Percentiles rank a stretch among this genome's conserved stretches.
These are phyloP conservation scores for Penicillium pulvis DNA, from an alignment of 495 filamentous ascomycete genomes.

Conservation along the genomic window DNA sequence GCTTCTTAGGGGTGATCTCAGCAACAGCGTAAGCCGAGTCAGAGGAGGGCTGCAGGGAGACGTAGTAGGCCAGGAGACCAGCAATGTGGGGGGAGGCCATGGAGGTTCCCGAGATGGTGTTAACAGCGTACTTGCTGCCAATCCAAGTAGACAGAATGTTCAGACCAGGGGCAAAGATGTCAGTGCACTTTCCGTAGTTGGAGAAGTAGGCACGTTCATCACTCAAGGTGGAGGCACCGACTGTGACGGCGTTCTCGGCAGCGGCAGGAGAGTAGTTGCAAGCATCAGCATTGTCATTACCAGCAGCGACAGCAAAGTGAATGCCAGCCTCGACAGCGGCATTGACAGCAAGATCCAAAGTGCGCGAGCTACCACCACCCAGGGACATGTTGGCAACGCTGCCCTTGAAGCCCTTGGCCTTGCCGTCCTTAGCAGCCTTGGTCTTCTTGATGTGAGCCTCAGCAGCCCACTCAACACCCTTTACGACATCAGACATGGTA, in stretches of 20 bases:
- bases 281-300: conserved; percentile 97
- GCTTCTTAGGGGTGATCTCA: conserved; percentile 86
- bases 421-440: conserved; percentile 74
- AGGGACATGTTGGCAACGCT: conserved; percentile 99
- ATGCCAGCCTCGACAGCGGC: conserved; percentile 87
- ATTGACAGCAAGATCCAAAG: conserved; percentile 90
- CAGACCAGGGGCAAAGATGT: conserved; percentile 97
- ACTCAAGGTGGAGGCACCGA: conserved; percentile 88
- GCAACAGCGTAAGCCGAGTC: conserved; percentile 90
- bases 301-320: conserved; percentile 97
- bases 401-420: conserved; percentile 95
- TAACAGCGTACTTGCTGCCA: conserved; percentile 88
- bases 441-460: conserved; percentile 72
- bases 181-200: conserved; percentile 99
- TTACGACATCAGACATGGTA: conserved; percentile 97
- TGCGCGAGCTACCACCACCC: conserved; percentile 90
- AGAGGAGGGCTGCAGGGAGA: conserved; percentile 87
- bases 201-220: conserved; percentile 99
- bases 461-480: conserved; percentile 96
- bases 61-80: conserved; percentile 95
- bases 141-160: conserved; percentile 99
- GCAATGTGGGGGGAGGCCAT: conserved; percentile 99
- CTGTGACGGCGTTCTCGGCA: conserved; percentile 89
- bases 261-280: conserved; percentile 99
- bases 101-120: conserved; percentile 99